Conservation (phyloP, 306 rosid genomes). For the Canavalia ensiformis region DNA sequence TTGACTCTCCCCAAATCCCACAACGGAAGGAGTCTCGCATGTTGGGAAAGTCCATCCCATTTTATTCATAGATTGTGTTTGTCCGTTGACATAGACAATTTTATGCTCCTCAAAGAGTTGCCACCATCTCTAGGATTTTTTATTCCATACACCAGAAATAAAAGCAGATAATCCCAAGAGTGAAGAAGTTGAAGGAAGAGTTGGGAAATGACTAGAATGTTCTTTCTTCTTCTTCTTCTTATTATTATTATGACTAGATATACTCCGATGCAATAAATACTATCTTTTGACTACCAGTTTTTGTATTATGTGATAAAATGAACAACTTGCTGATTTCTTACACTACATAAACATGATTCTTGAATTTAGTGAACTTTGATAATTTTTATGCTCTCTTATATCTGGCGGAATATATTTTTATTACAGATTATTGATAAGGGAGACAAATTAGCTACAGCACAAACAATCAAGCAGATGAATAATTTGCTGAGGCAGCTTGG, state of each 20-base stretch:
- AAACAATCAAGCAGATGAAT: conserved; percentile 48
- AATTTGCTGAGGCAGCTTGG: conserved; percentile 46
- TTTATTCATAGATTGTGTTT: not conserved
- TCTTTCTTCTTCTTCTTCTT: not conserved
- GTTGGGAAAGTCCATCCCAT: not conserved
- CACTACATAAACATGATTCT: not conserved
- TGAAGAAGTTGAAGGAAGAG: not conserved
- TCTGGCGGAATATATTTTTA: conserved; percentile 26
- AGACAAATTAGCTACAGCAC: conserved; percentile 49
- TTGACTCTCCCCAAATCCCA: not conserved
- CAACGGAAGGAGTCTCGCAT: too few species aligned
- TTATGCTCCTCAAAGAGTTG: not conserved
- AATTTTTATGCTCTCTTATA: not conserved
- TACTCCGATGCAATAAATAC: not conserved
- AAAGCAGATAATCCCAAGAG: not conserved
- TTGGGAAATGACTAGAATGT: not conserved
- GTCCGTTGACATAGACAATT: not conserved
- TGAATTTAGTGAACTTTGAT: conserved; percentile 5
- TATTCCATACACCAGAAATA: not conserved
- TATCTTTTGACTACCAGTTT: not conserved
- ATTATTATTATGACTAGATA: not conserved
- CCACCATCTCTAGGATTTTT: not conserved
- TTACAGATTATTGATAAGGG: conserved; percentile 48
- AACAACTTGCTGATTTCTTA: not conserved
- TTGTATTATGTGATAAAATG: not conserved